Conservation (phyloP, 2,329 filamentous ascomycete genomes). For the Penicillium hordei region DNA sequence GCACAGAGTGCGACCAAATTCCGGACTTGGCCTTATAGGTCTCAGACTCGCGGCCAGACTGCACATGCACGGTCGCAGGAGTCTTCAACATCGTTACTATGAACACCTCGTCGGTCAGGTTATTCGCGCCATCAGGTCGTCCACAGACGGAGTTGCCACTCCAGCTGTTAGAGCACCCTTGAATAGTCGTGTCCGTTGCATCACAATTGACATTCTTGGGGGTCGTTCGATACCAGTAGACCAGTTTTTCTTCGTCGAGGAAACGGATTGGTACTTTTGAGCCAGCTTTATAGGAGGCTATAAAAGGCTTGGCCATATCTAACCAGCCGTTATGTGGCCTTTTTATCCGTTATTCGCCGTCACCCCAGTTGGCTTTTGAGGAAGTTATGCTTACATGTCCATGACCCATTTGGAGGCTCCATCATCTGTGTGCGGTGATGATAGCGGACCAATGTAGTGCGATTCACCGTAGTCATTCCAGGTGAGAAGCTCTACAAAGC, state of each 20-base stretch:
- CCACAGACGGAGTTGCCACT: constrained; percentile 56
- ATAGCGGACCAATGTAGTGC: constrained; percentile 54
- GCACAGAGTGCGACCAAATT: no score
- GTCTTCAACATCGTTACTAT: constrained; percentile 52
- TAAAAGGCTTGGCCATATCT: constrained; percentile 55
- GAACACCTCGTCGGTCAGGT: constrained; percentile 53
- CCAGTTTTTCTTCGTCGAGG: constrained; percentile 51
- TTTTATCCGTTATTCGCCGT: not conserved
- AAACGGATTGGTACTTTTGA: constrained; percentile 34
- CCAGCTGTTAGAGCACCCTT: constrained; percentile 44
- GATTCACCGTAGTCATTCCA: constrained; percentile 49
- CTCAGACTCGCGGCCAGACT: constrained; percentile 47
- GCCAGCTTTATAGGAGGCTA: constrained; percentile 54
- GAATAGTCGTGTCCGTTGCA: constrained; percentile 52
- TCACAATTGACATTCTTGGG: constrained; percentile 51
- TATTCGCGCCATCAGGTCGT: constrained; percentile 52
- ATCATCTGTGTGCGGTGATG: constrained; percentile 40
- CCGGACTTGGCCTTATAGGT: constrained; percentile 46
- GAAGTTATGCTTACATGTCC: constrained; percentile 42
- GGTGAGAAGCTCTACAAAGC: constrained; percentile 31
- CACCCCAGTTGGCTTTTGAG: not conserved
- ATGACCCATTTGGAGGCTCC: constrained; percentile 51
- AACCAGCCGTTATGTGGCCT: constrained; percentile 55
- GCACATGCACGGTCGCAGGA: constrained; percentile 47
- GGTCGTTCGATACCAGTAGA: constrained; percentile 59